Evolutionary conservation across 2,329 filamentous ascomycete genomes (phyloP), one percentile per base, ranked within the genome.

Genomic region (Orbilia quercus): DNA sequence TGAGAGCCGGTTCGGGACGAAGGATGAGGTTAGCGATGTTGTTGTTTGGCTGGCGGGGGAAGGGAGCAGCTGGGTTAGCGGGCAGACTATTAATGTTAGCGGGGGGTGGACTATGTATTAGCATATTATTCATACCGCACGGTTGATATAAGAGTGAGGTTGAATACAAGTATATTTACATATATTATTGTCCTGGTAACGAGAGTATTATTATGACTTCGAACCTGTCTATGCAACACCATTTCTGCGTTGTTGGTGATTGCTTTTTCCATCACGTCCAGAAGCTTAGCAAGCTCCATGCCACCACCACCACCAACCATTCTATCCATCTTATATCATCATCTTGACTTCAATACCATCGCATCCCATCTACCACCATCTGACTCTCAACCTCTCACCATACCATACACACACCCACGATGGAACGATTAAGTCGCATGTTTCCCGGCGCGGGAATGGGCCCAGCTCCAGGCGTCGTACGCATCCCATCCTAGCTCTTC

Each of bases 381-480:
- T 45, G 62, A 48, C 50, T 5, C 9, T 51, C 54, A 47, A n/a
- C n/a, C n/a, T 71, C 54, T 34, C 62, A 59, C 55, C 57, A 57
- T 54, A 47, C 28, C 16, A 25, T 50, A 36, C 31, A 64, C 65
- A 48, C 20, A 38, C 36, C 44, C 53, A 65, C 31, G 42, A 98
- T 97, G 94, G 94, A 98, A 80, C 89, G 94, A 81, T 89, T 97
- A 82, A 92, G 91, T 83, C 88, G 90, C 81, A 90, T 97, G 88
- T 86, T 97, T 78, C 89, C 90, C 76, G 87, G 87, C 76, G 90
- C 91, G 84, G 85, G 86, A 75, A 78, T 80, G 78, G 86, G 85
- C 76, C 82, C 84, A 77, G 82, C 84, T 74, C 85, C 87, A 42
- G 87, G 86, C 79, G 84, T 87, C 78, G 88, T 90, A 84, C 81